Percentiles rank a stretch among this genome's conserved stretches.
Evolutionary conservation across 2,329 filamentous ascomycete genomes (phyloP).

Genomic region (Parasarocladium wereldwijsianum): DNA sequence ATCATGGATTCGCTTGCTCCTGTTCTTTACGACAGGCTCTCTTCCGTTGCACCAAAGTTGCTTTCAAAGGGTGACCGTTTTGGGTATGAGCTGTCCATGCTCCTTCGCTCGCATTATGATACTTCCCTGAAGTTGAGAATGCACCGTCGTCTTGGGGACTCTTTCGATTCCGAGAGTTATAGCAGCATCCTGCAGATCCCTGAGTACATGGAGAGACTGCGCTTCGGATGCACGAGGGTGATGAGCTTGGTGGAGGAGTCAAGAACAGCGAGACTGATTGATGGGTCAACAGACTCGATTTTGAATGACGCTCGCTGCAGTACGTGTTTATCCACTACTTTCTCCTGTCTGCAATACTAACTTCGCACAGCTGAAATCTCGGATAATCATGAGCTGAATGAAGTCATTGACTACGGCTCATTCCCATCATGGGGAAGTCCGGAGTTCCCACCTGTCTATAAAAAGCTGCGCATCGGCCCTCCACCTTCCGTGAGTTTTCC

Average conservation of each 20-base stretch:
- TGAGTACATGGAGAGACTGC: constrained; percentile 25
- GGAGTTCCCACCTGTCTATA: constrained; percentile 22
- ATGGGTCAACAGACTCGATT: constrained; percentile 23
- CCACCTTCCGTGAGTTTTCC: constrained; percentile 29
- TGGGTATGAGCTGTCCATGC: constrained; percentile 23
- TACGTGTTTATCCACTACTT: constrained; percentile 15
- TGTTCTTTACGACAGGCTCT: constrained; percentile 39
- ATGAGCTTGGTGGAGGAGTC: constrained; percentile 38
- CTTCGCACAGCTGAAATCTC: constrained; percentile 22
- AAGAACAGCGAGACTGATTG: constrained; percentile 28
- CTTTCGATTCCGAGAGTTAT: constrained; percentile 35
- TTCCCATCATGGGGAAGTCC: constrained; percentile 31
- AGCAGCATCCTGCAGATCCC: constrained; percentile 33
- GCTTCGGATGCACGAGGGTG: constrained; percentile 34
- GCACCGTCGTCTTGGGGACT: constrained; percentile 26
- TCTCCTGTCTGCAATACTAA: constrained; percentile 6
- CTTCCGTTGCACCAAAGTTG: constrained; percentile 30
- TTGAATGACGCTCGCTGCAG: constrained; percentile 29
- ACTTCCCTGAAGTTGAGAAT: constrained; percentile 30
- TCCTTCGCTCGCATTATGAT: constrained; percentile 29
- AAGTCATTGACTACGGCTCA: constrained; percentile 35
- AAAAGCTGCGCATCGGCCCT: constrained; percentile 34
- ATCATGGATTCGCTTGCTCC: constrained; percentile 42
- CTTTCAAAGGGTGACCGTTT: constrained; percentile 17
- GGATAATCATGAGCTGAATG: constrained; percentile 23